Base-by-base conservation (phyloP, 805 yeast genomes). In the Hanseniaspora taiwanica region DNA sequence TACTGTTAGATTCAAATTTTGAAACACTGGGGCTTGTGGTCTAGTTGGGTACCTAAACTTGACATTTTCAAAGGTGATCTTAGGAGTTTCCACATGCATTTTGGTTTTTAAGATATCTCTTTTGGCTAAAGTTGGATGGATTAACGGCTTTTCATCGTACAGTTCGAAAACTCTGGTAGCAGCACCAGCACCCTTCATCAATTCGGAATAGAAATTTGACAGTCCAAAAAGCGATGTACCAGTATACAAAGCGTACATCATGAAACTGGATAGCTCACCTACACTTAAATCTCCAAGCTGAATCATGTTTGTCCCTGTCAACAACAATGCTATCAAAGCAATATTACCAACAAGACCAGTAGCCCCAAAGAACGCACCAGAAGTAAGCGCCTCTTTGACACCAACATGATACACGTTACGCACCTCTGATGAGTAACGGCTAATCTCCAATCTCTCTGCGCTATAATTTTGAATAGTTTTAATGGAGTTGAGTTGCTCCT, bases 181-280 rank as follows among this genome's bases (percentile, higher is more conserved):
- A 0, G 97, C 96, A 38, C 97, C 97, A 6, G 87, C 82, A 42
- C 96, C 97, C 63, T 89, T 89, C 96, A 89, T 89, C 43, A 89
- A 64, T 58, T 89, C 97, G 2, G 94, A 77, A 55, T 87, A 89
- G 56, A 89, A 89, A 52, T 81, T 82, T 0, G 95, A 89, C 16
- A 89, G 57, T 0, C 96, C 95, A 59, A 82, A 81, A 51, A 87
- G 82, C 7, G 96, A 84, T n/a, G 85, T 69, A 1, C 96, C 97
- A 2, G 95, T 81, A 58, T 83, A 89, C 1, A 84, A 84, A 0
- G 96, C 91, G 61, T 89, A 89, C 91, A 89, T 81, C 78, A 87
- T 79, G 58, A 86, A 89, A 38, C 94, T 81, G 5, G 94, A 80
- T 35, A 89, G 67, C 51, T 87, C 96, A 40, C 97, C 97, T 31